These are phyloP conservation scores for Amanita thiersii DNA, from an alignment of 768 basidiomycete genomes.

Conservation along the genomic window DNA sequence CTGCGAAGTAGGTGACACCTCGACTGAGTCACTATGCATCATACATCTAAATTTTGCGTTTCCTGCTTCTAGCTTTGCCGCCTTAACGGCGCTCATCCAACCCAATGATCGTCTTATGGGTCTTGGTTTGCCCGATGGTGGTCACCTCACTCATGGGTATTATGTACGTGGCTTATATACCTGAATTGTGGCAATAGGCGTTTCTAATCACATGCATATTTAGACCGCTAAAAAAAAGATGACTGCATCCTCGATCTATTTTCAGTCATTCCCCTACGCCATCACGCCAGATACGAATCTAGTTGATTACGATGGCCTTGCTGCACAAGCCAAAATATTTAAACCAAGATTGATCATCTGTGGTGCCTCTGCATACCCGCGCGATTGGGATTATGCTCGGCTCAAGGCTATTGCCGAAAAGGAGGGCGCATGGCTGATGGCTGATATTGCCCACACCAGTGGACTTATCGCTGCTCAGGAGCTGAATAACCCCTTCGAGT, in stretches of 20 bases:
- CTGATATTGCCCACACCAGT: constrained; percentile 96
- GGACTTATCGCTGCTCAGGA: constrained; percentile 92
- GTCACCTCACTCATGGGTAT: constrained; percentile 95
- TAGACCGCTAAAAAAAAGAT: constrained; percentile 99
- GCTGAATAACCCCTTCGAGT: constrained; percentile 85
- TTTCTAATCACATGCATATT: too few relatives aligned
- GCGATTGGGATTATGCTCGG: constrained; percentile 92
- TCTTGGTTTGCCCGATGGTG: constrained; percentile 95
- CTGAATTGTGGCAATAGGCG: too few relatives aligned
- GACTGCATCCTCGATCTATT: constrained; percentile 99
- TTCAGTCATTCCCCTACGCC: constrained; percentile 95
- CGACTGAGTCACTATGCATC: constrained; percentile 3
- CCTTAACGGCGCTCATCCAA: constrained; percentile 90
- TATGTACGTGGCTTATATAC: constrained; percentile 50
- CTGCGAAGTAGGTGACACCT: constrained; percentile 65
- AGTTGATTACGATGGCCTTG: constrained; percentile 80
- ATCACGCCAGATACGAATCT: constrained; percentile 78
- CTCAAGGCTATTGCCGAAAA: constrained; percentile 76
- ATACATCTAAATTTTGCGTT: constrained; percentile 12
- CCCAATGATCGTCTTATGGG: constrained; percentile 99
- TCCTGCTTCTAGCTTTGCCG: constrained; percentile 68
- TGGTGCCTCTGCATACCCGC: constrained; percentile 96
- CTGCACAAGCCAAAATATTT: constrained; percentile 86
- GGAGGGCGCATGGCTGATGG: constrained; percentile 91
- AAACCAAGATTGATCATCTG: constrained; percentile 95